Base-by-base conservation (phyloP, 768 basidiomycete species). In the Tricholomella constricta region DNA sequence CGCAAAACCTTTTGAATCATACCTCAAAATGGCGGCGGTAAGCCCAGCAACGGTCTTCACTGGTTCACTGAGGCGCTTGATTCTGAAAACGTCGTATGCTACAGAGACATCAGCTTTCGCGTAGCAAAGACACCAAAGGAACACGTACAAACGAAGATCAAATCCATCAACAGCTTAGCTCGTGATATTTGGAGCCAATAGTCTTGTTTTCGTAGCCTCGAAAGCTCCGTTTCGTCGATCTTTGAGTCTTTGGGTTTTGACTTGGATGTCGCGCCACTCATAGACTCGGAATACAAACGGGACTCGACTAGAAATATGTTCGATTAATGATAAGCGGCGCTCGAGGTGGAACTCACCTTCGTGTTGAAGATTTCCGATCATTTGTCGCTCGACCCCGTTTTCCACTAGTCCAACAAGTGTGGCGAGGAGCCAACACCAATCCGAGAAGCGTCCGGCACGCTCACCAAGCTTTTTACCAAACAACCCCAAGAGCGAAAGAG, bases 341-440 rank as follows among this genome's bases (percentile, higher is more conserved):
- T 22, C 20, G 32, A 25, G 6, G 25, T 5, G 32, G n/a, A 31
- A 52, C 68, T 54, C 59, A 86, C 90, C 83, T 75, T 89, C 76
- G 37, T 81, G 77, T 65, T 83, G 82, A 35, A 84, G 74, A 48
- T 79, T 77, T 32, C 75, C 78, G 26, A 90, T 85, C 58, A 93
- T 80, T 57, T 83, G 78, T 61, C 86, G 77, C 66, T 94, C 90
- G 3, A 94, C 84, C 6, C 83, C 82, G 66, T 93, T 91, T 72
- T 93, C 90, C 6, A 93, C 90, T 5, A 94, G 74, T 43, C 85
- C 85, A 11, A 90, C 89, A 26, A 93, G 73, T 0, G 89, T 94
- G 14, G 86, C 76, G 25, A 88, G 71, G 57, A 94, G 78, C 91
- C 91, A 94, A 65, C 91, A 91, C 88, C 88, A 92, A 67, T 93